Evolutionary conservation across 2,329 filamentous ascomycete species (phyloP).

Genomic region (Aspergillus sp.): DNA sequence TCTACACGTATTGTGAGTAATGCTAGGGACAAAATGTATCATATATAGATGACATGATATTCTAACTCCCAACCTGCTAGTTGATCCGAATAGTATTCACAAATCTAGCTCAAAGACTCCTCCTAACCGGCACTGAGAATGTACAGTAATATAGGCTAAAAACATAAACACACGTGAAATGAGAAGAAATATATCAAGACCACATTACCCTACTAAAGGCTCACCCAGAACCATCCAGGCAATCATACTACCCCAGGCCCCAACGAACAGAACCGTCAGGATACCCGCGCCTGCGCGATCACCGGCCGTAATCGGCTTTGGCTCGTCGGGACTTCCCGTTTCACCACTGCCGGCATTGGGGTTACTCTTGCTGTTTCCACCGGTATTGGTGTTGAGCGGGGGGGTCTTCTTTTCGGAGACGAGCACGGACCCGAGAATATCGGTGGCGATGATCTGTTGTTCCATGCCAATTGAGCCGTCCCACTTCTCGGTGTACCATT

Average conservation of each 20-base stretch:
- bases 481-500: constrained; percentile 57
- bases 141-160: neutral
- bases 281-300: constrained; percentile 42
- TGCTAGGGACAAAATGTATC: too few relatives aligned
- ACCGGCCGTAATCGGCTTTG: constrained; percentile 26
- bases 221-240: constrained; percentile 32
- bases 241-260: constrained; percentile 28
- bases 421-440: constrained; percentile 62
- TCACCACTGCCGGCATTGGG: constrained; percentile 33
- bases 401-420: constrained; percentile 44
- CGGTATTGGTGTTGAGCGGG: constrained; percentile 44
- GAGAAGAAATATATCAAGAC: neutral
- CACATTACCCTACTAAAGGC: neutral
- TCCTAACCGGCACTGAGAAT: neutral
- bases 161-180: neutral
- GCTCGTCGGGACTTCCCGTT: neutral
- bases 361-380: constrained; percentile 53
- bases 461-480: constrained; percentile 63
- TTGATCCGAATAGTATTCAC: neutral
- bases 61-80: neutral
- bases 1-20: too few relatives aligned
- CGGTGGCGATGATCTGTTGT: constrained; percentile 67
- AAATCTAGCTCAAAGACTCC: neutral
- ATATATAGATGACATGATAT: too few relatives aligned
- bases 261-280: constrained; percentile 34